A percentile compares a stretch with the other conserved stretches of the same genome.
Evolutionary conservation across 352 stramenopile genomes (phyloP).

Genomic region (Phytophthora kernoviae): DNA sequence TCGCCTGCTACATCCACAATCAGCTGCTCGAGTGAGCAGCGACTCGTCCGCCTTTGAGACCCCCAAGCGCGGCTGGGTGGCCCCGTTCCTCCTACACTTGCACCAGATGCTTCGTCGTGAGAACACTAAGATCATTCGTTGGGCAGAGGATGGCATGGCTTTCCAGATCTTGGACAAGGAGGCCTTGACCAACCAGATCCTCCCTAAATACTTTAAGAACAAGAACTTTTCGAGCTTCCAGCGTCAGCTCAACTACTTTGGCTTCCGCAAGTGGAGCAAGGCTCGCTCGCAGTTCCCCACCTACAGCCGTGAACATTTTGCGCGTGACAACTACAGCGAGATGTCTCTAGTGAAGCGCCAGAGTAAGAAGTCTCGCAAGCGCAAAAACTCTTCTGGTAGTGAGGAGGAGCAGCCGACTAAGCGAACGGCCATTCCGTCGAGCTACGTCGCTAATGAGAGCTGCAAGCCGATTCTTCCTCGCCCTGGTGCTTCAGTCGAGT

Average conservation of each 20-base stretch:
- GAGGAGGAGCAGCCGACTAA: conserved; percentile 47
- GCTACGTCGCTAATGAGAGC: conserved; percentile 43
- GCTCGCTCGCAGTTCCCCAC: conserved; percentile 71
- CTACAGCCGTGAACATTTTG: conserved; percentile 85
- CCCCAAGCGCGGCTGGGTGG: conserved; percentile 74
- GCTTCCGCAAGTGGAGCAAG: conserved; percentile 92
- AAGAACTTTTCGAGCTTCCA: conserved; percentile 96
- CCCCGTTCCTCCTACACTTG: conserved; percentile 85
- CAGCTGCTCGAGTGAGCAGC: conserved; percentile 39
- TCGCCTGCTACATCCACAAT: conserved; percentile 44
- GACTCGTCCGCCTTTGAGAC: conserved; percentile 23
- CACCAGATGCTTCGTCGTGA: conserved; percentile 87
- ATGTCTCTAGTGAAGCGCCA: conserved; percentile 88
- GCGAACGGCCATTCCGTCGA: conserved; percentile 32
- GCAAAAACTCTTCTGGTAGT: conserved; percentile 31
- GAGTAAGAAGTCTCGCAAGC: conserved; percentile 86
- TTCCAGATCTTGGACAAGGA: conserved; percentile 90
- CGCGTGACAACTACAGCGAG: conserved; percentile 82
- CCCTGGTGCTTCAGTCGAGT: conserved; percentile 9
- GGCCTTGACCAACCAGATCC: conserved; percentile 85
- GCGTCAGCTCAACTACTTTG: conserved; percentile 96
- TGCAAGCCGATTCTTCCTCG: conserved; percentile 76
- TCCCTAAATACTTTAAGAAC: conserved; percentile 96
- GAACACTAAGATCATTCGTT: conserved; percentile 80
- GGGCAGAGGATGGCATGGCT: conserved; percentile 72